Percentiles rank a stretch among this genome's conserved stretches.
These are phyloP conservation scores for Amborella trichopoda DNA, from an alignment of 164 flowering plant genomes.

Conservation along the genomic window DNA sequence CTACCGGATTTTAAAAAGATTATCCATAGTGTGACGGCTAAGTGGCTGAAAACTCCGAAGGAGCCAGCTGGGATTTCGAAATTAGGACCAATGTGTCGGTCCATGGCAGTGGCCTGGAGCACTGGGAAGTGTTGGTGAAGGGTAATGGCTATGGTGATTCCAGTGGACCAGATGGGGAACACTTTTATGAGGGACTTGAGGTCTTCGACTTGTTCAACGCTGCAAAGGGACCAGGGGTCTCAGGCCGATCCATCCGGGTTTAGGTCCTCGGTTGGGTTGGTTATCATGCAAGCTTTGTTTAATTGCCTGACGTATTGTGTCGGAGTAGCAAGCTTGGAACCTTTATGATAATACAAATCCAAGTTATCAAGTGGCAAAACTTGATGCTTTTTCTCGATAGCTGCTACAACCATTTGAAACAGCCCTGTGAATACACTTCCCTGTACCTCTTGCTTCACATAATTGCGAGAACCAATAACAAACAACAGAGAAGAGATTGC, in stretches of 20 bases:
- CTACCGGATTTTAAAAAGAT: constrained; percentile 32
- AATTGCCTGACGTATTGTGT: too few species aligned
- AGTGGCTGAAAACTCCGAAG: constrained; percentile 1
- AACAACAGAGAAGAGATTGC: not conserved
- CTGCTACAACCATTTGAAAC: not conserved
- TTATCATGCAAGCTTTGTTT: constrained; percentile 34
- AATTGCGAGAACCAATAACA: not conserved
- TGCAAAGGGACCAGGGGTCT: constrained; percentile 35
- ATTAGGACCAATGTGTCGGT: constrained; percentile 33
- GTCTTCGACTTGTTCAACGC: constrained; percentile 33
- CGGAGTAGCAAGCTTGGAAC: not conserved
- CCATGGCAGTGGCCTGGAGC: constrained; percentile 47
- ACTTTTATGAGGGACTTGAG: constrained; percentile 31
- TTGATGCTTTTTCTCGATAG: too few species aligned
- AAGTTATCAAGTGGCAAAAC: too few species aligned
- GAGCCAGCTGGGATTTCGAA: constrained; percentile 41
- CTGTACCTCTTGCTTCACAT: not conserved
- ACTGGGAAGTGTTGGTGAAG: constrained; percentile 22
- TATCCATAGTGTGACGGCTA: constrained; percentile 25
- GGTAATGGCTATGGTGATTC: constrained; percentile 18
- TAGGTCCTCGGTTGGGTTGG: constrained; percentile 16
- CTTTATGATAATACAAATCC: not conserved
- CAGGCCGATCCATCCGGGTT: constrained; percentile 21
- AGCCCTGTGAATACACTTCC: not conserved
- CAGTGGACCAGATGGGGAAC: constrained; percentile 38